Conservation (phyloP, 148 eudicot species). For the Chenopodium berlandieri region DNA sequence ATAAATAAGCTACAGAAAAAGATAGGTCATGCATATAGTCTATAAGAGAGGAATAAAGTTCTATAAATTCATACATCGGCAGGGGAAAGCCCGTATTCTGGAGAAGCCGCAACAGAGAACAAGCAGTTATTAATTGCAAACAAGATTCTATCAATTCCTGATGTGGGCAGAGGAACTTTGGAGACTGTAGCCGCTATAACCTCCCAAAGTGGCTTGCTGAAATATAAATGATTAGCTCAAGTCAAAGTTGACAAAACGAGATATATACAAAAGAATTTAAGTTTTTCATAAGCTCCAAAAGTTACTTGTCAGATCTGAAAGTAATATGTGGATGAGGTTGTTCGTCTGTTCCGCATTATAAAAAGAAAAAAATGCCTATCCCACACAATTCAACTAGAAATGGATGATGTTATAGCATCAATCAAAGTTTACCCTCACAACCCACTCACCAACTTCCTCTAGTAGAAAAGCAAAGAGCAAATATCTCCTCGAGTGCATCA, state of each 20-base stretch:
- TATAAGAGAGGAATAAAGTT: background rate
- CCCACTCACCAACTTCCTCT: slow-evolving; percentile 74
- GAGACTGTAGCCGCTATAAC: slow-evolving; percentile 61
- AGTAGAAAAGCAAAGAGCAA: slow-evolving; percentile 75
- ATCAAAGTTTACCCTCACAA: background rate
- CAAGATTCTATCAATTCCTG: slow-evolving; percentile 76
- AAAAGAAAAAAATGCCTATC: background rate
- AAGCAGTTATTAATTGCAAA: slow-evolving; percentile 87
- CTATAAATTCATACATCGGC: slow-evolving; percentile 65
- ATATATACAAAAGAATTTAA: background rate
- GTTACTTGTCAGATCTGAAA: slow-evolving; percentile 4
- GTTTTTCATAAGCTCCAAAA: background rate
- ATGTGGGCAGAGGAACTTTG: slow-evolving; percentile 77
- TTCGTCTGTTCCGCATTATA: background rate
- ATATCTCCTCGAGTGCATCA: slow-evolving; percentile 77
- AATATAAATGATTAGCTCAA: slow-evolving; percentile 15
- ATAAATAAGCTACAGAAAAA: slow-evolving; percentile 9
- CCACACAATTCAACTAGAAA: background rate
- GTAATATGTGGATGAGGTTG: background rate
- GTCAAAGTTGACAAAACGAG: background rate
- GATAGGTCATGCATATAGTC: background rate
- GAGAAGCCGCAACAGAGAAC: slow-evolving; percentile 83
- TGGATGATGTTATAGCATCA: background rate
- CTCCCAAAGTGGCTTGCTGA: slow-evolving; percentile 96
- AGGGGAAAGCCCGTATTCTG: slow-evolving; percentile 85